phyloP scores from a whole-genome alignment of 129 eudicot genomes.

The Pulicaria dysenterica region DNA sequence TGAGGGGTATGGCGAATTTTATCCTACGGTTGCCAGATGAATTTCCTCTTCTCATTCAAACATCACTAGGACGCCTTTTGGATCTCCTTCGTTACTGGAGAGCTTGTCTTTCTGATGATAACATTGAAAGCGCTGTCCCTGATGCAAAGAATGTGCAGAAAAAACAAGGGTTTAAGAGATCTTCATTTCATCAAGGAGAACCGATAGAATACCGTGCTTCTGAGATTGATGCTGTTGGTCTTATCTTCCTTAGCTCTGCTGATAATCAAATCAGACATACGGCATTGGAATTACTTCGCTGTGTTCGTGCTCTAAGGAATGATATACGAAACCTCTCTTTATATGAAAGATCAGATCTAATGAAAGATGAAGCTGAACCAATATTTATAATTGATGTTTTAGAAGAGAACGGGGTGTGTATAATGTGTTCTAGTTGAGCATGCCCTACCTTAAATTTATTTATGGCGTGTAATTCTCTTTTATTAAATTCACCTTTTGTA shows the following conservation, averaged over 20 bases:
- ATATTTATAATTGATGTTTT: constrained; percentile 91
- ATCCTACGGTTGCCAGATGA: constrained; percentile 88
- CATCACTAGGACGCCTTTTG: constrained; percentile 89
- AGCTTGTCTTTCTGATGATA: constrained; percentile 83
- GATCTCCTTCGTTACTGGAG: constrained; percentile 96
- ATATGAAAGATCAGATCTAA: constrained; percentile 59
- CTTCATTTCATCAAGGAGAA: constrained; percentile 82
- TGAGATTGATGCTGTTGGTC: constrained; percentile 97
- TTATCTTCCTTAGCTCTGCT: constrained; percentile 90
- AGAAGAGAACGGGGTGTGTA: constrained; percentile 95
- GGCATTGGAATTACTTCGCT: constrained; percentile 88
- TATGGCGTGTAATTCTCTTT: not conserved
- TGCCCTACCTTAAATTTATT: not conserved
- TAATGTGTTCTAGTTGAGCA: constrained; percentile 12
- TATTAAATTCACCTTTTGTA: not conserved
- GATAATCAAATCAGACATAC: constrained; percentile 98
- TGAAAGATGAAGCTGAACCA: constrained; percentile 81
- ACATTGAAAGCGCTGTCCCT: constrained; percentile 44
- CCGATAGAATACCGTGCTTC: constrained; percentile 90
- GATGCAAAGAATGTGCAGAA: constrained; percentile 65
- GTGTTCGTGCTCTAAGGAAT: constrained; percentile 90
- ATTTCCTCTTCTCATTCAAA: constrained; percentile 96
- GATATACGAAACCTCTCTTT: constrained; percentile 66
- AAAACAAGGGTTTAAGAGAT: constrained; percentile 64
- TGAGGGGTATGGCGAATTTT: constrained; percentile 97